Evolutionary conservation across 2,329 filamentous ascomycete genomes (phyloP), one percentile per base, ranked within the genome.

Genomic region (Fusarium sp.): DNA sequence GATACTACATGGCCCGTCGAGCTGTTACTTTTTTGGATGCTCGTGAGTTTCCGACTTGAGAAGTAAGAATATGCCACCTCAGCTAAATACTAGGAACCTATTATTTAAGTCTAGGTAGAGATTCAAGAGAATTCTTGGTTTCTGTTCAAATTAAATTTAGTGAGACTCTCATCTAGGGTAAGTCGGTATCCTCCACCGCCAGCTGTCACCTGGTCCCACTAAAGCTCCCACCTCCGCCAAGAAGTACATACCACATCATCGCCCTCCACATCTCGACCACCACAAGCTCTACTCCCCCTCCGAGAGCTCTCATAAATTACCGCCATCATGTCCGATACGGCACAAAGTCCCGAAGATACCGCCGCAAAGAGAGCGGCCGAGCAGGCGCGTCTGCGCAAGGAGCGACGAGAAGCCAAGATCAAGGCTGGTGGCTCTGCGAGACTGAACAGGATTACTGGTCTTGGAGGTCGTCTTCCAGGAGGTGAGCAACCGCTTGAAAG

Each of bases 371-470:
- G 88, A 70, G 89, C 90, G 4, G 84, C 87, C 30, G 90, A 92
- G 73, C 91, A 94, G 82, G 92, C 92, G 40, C 91, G 93, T 56
- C 86, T 94, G 67, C 92, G 94, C 76, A 94, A 95, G 82, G 93
- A 95, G 82, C 90, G 93, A 43, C 89, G 94, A 58, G 92, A 95
- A 81, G 93, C 93, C 67, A 96, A 95, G 86, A 91, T 95, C 83
- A 90, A 89, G 78, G 90, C 91, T 59, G 91, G 92, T 69, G 94
- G 92, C 66, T 89, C 90, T 20, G 88, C 91, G 43, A 86, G 94
- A 70, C 84, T 97, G 71, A 91, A 93, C 78, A 93, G 89, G 82
- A 97, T 97, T 81, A 94, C 92, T 14, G 91, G 92, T 2, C 84
- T 94, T 30, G 91, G 91, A 32, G 82, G 82, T n/a, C 81, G 82